A percentile compares a stretch with the other conserved stretches of the same genome.
Evolutionary conservation across 257 asterid genomes (phyloP).

Genomic region (Rauvolfia tetraphylla): DNA sequence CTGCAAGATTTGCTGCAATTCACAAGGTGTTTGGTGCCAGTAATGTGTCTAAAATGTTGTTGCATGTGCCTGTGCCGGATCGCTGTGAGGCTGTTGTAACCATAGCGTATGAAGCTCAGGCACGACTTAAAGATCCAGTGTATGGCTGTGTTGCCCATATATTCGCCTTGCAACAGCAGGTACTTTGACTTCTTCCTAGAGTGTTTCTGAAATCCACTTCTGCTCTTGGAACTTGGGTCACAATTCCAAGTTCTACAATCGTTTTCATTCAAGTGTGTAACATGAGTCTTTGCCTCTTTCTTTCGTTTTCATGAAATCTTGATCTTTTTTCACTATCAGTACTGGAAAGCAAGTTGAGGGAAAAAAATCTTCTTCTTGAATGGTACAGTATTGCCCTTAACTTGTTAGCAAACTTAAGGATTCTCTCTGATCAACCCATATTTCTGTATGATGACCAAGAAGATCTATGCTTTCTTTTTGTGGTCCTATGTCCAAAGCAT

Average conservation of each 20-base stretch:
- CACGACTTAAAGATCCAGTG: constrained; percentile 77
- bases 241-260: not conserved
- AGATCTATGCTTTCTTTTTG: no score
- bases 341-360: not conserved
- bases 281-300: not conserved
- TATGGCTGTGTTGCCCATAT: constrained; percentile 86
- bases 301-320: not conserved
- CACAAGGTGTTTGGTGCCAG: constrained; percentile 96
- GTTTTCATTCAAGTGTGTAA: not conserved
- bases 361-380: not conserved
- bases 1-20: constrained; percentile 81
- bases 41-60: constrained; percentile 71
- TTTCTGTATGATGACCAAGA: not conserved
- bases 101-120: constrained; percentile 90
- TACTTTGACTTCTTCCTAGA: not conserved
- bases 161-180: constrained; percentile 85
- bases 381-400: no score
- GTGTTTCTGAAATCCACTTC: no score
- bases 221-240: no score
- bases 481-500: not conserved
- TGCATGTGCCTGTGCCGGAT: constrained; percentile 62
- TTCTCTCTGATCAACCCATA: not conserved
- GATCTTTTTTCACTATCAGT: not conserved
- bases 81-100: constrained; percentile 83
- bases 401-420: no score